Base-by-base conservation (phyloP, 2,329 filamentous ascomycete genomes). In the Leptosphaerulina australis region DNA sequence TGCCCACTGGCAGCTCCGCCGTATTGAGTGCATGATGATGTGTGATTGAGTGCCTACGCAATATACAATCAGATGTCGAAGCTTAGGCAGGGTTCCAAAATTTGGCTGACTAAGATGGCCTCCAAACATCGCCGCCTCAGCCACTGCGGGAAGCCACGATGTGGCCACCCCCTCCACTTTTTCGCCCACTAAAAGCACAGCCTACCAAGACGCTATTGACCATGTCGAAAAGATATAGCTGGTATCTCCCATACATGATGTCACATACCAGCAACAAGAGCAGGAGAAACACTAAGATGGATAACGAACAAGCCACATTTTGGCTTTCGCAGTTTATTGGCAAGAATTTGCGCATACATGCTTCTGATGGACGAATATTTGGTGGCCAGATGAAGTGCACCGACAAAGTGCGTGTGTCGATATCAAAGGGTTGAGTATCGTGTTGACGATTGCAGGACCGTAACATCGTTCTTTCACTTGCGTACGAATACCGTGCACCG, bases 351-450 rank as follows among this genome's bases (percentile, higher is more conserved):
- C 87, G 91, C 50, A 77, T 97, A 45, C 83, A 88, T 63, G 90
- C 88, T 11, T 89, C 85, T 4, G 93, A 97, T 70, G 85, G 84
- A 12, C 89, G 94, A 53, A 86, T 96, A 71, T 99, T 97, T 73
- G 84, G 91, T 46, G 94, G 94, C 15, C 82, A 86, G 57, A 89
- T 99, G 76, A 97, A 95, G 75, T 99, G 94, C 77, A 97, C 92
- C 22, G 94, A 99, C 77, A 85, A 88, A 52, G 91, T 95, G 76
- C 40, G 83, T 79, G 20, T 29, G 14, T 24, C 22, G 20, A 15
- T 26, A 8, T 31, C 17, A 15, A 28, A 18, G 9, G 5, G 22
- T 7, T 1, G n/a, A n/a, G 4, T 29, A 5, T 20, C 14, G 21
- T 22, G 55, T 48, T 51, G 21, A 40, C 25, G 31, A 3, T 24